Evolutionary conservation across 208 protist species (phyloP), one percentile per base, ranked within the genome.

Genomic region (Leishmania major): DNA sequence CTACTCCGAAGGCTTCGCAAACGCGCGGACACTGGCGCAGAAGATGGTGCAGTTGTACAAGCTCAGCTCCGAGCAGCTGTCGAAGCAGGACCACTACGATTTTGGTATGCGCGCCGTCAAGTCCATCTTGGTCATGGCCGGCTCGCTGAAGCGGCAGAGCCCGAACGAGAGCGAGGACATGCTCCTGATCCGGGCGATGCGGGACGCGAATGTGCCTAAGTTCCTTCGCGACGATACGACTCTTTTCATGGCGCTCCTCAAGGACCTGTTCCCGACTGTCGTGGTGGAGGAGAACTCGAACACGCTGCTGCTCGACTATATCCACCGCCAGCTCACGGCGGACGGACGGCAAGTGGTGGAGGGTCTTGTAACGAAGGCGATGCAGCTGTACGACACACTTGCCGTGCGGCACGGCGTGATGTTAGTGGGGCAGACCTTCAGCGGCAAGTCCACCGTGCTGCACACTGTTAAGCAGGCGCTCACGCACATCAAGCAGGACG

Each of bases 1-100:
- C 77, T 99, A 99, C 88, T 98, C 98, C 0, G 98, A 99, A 88
- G 99, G 99, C 40, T 99, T 99, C 88, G 90, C 94, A 25, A 92
- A 99, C 84, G 98, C 98, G n/a, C 93, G 96, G 72, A 93, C 91
- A 47, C 89, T 99, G 71, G 97, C 96, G 47, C 92, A 96, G 83
- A 99, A 99, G 89, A 98, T 99, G 93, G 96, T 98, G 82, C 97
- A 99, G 83, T 88, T 99, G 72, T 99, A 99, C 91, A 96, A 97
- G 82, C 92, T 99, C 15, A 97, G 91, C 84, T 96, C 92, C 35
- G 97, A 99, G 88, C 97, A 99, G 89, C 92, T 99, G 55, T 99
- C 96, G 22, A 99, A 99, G 91, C 95, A 98, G 87, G 94, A 98
- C 80, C 98, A 99, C 90, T 99, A 99, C 88, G 98, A 99, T 83